Base-by-base conservation (phyloP, 1,284 basidiomycete species). In the Sanghuangporus baumii region DNA sequence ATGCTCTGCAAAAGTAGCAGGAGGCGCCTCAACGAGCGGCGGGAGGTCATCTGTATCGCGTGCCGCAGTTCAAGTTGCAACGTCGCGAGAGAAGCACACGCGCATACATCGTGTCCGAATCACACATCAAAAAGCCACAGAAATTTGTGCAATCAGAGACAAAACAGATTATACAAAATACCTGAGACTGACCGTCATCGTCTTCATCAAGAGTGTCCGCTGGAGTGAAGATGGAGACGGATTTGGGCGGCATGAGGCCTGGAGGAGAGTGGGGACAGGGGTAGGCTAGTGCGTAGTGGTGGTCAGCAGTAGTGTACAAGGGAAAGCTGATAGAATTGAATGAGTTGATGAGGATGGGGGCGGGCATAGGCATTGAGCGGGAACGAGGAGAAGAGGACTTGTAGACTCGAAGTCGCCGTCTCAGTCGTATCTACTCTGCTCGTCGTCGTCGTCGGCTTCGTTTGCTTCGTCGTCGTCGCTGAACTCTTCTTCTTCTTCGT, bases 1-100 rank as follows among this genome's bases (percentile, higher is more conserved):
- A 7, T 16, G 16, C 9, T 46, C 43, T 18, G n/a, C 26, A 11
- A 36, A 34, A 5, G 59, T 16, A 23, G 14, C 18, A 26, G 60
- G 43, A 60, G 79, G 81, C 65, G 78, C 76, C 69, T 81, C 79
- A 65, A 82, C 80, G 69, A 81, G 76, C 26, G 80, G 78, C 16
- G 79, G 79, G 79, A 81, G 78, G 55, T 76, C 77, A 66, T 77
- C 77, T 58, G 26, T 74, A 66, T 36, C 26, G 47, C 34, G 34
- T 43, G 41, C 41, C 12, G 41, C 26, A 31, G 26, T 31, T 5
- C 26, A 4, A 31, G 26, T 54, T 8, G 31, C 31, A 16, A 6
- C 1, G 8, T 1, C 1, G 31, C 43, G 43, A 11, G 20, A 46
- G 16, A 46, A 46, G 43, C 16, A 46, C 43, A 46, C 43, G 43